These are phyloP conservation scores for Thuidium tamariscinum DNA, from an alignment of 225 moss, liverwort and hornwort species.

Conservation along the genomic window DNA sequence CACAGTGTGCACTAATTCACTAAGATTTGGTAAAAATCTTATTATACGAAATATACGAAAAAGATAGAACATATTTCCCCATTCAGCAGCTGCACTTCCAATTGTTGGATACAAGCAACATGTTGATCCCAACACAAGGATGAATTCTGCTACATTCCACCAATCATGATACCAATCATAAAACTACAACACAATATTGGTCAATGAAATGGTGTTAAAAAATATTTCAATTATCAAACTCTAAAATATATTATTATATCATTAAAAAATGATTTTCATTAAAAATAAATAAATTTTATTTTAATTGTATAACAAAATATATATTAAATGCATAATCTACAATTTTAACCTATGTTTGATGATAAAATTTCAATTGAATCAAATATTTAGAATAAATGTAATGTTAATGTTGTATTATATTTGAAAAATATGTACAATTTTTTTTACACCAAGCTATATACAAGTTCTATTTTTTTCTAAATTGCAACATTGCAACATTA, in stretches of 20 bases:
- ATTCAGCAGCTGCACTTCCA: not conserved
- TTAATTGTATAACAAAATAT: fast-evolving
- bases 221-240: too few species aligned
- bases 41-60: conserved; percentile 66
- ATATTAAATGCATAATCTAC: too few species aligned
- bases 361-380: not conserved
- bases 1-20: conserved; percentile 40
- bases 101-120: conserved; percentile 38
- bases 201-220: not conserved
- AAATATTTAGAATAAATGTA: too few species aligned
- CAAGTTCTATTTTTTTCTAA: not conserved
- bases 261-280: fast-evolving
- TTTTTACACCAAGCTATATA: fast-evolving
- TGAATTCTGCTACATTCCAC: conserved; percentile 59
- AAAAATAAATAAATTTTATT: not conserved
- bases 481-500: not conserved
- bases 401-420: too few species aligned
- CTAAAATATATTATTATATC: not conserved
- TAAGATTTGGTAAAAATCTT: conserved; percentile 47
- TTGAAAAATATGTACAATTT: not conserved
- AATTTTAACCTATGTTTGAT: too few species aligned
- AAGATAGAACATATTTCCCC: conserved; percentile 31
- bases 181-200: conserved; percentile 14
- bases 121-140: conserved; percentile 45
- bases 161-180: conserved; percentile 56